Evolutionary conservation across 345 rosid genomes (phyloP).

Genomic region (Pugionium dolabratum): DNA sequence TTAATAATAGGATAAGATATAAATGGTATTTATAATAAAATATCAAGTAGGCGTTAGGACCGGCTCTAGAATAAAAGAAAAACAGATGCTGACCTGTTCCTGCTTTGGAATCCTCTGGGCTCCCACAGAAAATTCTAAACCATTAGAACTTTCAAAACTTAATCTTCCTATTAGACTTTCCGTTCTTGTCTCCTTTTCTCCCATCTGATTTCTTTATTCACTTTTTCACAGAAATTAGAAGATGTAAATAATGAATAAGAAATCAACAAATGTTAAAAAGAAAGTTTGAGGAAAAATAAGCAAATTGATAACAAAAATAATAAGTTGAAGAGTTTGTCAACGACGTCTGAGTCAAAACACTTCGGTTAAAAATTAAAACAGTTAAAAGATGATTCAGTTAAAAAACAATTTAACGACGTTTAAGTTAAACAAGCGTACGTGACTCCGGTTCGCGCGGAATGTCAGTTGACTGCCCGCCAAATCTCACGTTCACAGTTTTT

Average conservation of each 20-base stretch:
- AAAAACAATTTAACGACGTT: constrained; percentile 20
- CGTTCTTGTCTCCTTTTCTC: constrained; percentile 33
- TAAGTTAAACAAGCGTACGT: constrained; percentile 20
- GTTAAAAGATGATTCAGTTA: constrained; percentile 5
- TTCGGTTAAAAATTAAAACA: no score
- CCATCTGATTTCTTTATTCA: constrained; percentile 12
- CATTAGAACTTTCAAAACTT: constrained; percentile 18
- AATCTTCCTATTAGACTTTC: constrained; percentile 22
- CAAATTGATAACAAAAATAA: background rate
- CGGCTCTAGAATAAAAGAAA: constrained; percentile 9
- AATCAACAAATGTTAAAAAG: background rate
- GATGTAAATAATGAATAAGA: no score
- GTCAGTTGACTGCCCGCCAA: constrained; percentile 22
- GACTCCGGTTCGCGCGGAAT: constrained; percentile 31
- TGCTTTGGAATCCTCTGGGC: constrained; percentile 20
- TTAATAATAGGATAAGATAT: constrained; percentile 31
- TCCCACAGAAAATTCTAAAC: constrained; percentile 25
- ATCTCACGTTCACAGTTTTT: constrained; percentile 22
- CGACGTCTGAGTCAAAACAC: background rate
- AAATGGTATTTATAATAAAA: constrained; percentile 22
- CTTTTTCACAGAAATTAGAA: background rate
- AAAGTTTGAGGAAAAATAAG: no score
- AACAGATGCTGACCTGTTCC: constrained; percentile 39
- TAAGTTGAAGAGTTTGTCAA: background rate
- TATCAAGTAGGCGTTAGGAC: constrained; percentile 27